phyloP scores from a whole-genome alignment of 768 basidiomycete genomes.

The Kwoniella dejecticola region DNA sequence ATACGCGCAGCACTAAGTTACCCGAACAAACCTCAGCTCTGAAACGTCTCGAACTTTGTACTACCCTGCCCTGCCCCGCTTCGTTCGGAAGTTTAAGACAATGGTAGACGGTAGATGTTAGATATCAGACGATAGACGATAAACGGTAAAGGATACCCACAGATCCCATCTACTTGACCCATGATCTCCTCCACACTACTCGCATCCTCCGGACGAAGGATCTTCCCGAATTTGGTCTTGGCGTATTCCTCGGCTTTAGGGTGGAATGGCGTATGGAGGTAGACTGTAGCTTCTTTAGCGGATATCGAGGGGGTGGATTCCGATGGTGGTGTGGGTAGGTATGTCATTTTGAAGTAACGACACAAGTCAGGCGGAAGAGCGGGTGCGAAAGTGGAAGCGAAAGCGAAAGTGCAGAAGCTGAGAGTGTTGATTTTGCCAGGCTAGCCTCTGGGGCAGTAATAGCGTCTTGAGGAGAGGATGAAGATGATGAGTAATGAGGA shows the following conservation, averaged over 20 bases:
- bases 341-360: neutral
- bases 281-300: slow-evolving; percentile 35
- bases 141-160: slow-evolving; percentile 29
- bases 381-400: too few relatives aligned
- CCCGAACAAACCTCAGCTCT: neutral
- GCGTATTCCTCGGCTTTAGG: slow-evolving; percentile 44
- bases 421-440: too few relatives aligned
- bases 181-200: slow-evolving; percentile 32
- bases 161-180: slow-evolving; percentile 37
- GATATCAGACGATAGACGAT: too few relatives aligned
- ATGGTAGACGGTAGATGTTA: too few relatives aligned
- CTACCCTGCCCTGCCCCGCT: too few relatives aligned
- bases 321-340: slow-evolving; percentile 16
- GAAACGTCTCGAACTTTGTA: too few relatives aligned
- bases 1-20: slow-evolving; percentile 35
- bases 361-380: too few relatives aligned
- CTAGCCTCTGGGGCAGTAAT: too few relatives aligned
- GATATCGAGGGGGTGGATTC: neutral
- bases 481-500: too few relatives aligned
- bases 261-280: slow-evolving; percentile 45
- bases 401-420: too few relatives aligned
- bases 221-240: slow-evolving; percentile 27
- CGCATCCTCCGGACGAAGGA: slow-evolving; percentile 30
- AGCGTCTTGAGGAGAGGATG: too few relatives aligned
- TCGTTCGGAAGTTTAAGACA: too few relatives aligned